A percentile compares a stretch with the other conserved stretches of the same genome.
Evolutionary conservation across 768 basidiomycete species (phyloP).

Genomic region (Candolleomyces eurysporus): DNA sequence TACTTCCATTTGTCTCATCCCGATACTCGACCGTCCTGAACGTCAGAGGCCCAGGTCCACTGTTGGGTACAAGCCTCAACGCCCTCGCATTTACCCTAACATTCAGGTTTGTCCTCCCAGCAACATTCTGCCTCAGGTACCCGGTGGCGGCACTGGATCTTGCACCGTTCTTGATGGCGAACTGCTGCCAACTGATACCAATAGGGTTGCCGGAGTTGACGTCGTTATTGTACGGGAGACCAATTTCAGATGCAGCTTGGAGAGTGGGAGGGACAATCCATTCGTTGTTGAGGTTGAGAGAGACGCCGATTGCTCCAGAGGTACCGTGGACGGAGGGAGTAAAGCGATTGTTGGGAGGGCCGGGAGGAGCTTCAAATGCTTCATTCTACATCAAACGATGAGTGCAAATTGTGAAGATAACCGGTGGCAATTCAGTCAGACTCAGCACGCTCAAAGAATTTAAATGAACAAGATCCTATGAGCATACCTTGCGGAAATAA

Average conservation of each 20-base stretch:
- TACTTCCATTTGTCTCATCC: slow-evolving; percentile 2
- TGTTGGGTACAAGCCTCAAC: slow-evolving; percentile 20
- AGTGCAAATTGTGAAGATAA: no score
- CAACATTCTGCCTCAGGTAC: slow-evolving; percentile 23
- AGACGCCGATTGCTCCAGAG: slow-evolving; percentile 26
- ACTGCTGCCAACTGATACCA: slow-evolving; percentile 9
- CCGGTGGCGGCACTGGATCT: slow-evolving; percentile 24
- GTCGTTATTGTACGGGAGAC: slow-evolving; percentile 17
- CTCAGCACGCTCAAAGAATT: no score
- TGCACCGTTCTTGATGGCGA: neutral
- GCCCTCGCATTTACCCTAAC: slow-evolving; percentile 27
- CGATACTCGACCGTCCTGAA: slow-evolving; percentile 22
- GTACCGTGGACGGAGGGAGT: slow-evolving; percentile 31
- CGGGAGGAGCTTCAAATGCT: slow-evolving; percentile 10
- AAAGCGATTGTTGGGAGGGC: slow-evolving; percentile 17
- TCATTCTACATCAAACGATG: slow-evolving; percentile 9
- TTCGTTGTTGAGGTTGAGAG: slow-evolving; percentile 21
- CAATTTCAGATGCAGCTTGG: slow-evolving; percentile 8
- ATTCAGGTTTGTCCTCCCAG: slow-evolving; percentile 25
- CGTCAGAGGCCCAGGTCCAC: slow-evolving; percentile 11
- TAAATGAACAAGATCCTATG: no score
- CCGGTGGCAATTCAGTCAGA: no score
- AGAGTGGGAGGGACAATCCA: slow-evolving; percentile 30
- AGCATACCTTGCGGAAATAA: no score
- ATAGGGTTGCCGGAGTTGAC: slow-evolving; percentile 2